Evolutionary conservation across 305 asterid genomes (phyloP).

Genomic region (Plantago lanceolata): DNA sequence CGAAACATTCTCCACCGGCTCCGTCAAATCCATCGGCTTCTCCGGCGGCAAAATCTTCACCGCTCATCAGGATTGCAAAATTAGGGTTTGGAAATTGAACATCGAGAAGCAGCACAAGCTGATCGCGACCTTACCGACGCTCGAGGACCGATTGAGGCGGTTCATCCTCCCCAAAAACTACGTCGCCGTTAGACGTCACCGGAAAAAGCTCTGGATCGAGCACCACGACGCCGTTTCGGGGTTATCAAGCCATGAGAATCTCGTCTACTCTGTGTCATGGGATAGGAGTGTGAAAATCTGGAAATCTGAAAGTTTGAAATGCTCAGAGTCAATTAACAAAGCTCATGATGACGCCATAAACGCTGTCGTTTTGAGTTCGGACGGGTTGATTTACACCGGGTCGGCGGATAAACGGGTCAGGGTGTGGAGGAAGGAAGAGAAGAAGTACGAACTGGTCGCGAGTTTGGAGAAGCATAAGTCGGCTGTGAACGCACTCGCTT

Average conservation of each 20-base stretch:
- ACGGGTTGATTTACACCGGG: conserved; percentile 61
- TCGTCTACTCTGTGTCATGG: conserved; percentile 58
- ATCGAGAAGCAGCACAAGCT: conserved; percentile 41
- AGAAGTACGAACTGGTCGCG: conserved; percentile 38
- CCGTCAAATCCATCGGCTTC: conserved; percentile 58
- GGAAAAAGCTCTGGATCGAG: conserved; percentile 58
- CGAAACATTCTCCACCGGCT: conserved; percentile 34
- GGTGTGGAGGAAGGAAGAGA: conserved; percentile 58
- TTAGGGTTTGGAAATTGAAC: conserved; percentile 56
- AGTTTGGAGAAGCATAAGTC: conserved; percentile 74
- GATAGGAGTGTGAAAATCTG: conserved; percentile 65
- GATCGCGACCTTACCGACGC: conserved; percentile 52
- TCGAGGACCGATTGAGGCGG: conserved; percentile 44
- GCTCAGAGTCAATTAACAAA: conserved; percentile 46
- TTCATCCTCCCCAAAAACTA: conserved; percentile 51
- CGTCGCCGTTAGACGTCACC: conserved; percentile 55
- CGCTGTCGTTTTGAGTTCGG: conserved; percentile 47
- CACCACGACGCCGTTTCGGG: conserved; percentile 75
- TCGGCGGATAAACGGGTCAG: conserved; percentile 65
- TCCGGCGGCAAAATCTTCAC: conserved; percentile 46
- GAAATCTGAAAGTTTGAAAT: conserved; percentile 32
- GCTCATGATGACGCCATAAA: conserved; percentile 87
- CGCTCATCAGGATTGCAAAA: conserved; percentile 76
- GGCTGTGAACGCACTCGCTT: conserved; percentile 66
- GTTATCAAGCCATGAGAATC: conserved; percentile 27